phyloP scores from a whole-genome alignment of 1,284 basidiomycete species.

The Sanghuangporus baumii region DNA sequence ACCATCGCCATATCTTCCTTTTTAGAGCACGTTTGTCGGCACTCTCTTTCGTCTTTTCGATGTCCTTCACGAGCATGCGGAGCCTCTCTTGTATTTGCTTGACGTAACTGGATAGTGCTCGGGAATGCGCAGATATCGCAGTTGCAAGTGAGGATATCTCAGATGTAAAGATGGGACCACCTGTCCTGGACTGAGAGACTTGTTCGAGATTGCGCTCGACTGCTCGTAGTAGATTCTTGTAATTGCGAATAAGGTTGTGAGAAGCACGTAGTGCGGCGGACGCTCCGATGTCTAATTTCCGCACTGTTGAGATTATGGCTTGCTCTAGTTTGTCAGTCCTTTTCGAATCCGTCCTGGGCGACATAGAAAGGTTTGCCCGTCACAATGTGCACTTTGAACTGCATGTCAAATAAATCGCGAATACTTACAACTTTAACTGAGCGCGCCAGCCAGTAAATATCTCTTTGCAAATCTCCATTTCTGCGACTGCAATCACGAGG shows the following conservation, averaged over 20 bases:
- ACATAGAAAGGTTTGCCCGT: background rate
- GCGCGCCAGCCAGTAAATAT: constrained; percentile 13
- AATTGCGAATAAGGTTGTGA: constrained; percentile 4
- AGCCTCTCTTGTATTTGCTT: constrained; percentile 8
- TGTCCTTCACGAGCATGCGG: constrained; percentile 2
- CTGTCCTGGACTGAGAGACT: constrained; percentile 1
- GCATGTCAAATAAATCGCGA: background rate
- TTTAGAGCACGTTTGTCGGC: constrained; percentile 5
- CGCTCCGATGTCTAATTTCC: constrained; percentile 3
- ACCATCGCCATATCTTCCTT: constrained; percentile 13
- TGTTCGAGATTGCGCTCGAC: constrained; percentile 1
- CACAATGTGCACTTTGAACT: background rate
- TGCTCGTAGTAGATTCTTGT: background rate
- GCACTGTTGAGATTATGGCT: constrained; percentile 1
- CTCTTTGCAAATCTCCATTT: constrained; percentile 16
- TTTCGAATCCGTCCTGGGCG: background rate
- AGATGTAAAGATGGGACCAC: constrained; percentile 7
- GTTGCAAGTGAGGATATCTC: background rate
- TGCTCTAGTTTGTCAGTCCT: constrained; percentile 5
- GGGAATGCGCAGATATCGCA: constrained; percentile 1
- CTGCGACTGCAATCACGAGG: constrained; percentile 10
- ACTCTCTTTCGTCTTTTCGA: constrained; percentile 12
- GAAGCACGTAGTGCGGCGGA: constrained; percentile 6
- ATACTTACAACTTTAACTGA: constrained; percentile 11
- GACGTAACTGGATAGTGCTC: constrained; percentile 1